Conservation (phyloP, 805 yeast species). For the Metschnikowia rubicola region DNA sequence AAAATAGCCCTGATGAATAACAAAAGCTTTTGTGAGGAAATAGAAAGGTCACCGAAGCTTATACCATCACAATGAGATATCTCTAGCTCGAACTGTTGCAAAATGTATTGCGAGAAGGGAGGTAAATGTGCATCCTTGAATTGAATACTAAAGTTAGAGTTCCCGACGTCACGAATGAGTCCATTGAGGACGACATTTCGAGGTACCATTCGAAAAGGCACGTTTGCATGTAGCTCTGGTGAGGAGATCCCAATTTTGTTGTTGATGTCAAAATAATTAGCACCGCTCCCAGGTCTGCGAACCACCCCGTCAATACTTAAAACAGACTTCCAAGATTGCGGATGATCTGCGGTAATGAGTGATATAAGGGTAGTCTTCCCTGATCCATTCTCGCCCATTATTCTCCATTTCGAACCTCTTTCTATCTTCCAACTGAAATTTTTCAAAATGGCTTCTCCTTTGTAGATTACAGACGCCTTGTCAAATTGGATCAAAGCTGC, state of each 20-base stretch:
- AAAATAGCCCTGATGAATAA: constrained; percentile 74
- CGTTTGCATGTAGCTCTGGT: constrained; percentile 90
- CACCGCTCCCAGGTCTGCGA: constrained; percentile 67
- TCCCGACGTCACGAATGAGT: constrained; percentile 54
- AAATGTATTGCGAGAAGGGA: constrained; percentile 18
- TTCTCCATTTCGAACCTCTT: constrained; percentile 81
- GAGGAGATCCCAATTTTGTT: constrained; percentile 79
- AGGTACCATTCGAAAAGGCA: constrained; percentile 55
- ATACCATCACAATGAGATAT: constrained; percentile 37
- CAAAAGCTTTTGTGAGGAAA: constrained; percentile 75
- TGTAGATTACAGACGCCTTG: constrained; percentile 62
- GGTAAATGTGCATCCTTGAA: constrained; percentile 27
- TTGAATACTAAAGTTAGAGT: constrained; percentile 45
- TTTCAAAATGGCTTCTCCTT: constrained; percentile 55
- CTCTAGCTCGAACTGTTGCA: constrained; percentile 21
- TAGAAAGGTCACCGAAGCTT: constrained; percentile 50
- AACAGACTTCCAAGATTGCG: constrained; percentile 85
- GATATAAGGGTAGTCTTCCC: constrained; percentile 90
- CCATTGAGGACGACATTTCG: constrained; percentile 69
- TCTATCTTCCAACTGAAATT: constrained; percentile 64
- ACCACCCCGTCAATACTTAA: constrained; percentile 62
- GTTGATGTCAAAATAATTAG: constrained; percentile 77
- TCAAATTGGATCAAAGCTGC: constrained; percentile 43
- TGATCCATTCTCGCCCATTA: constrained; percentile 85
- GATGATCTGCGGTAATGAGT: constrained; percentile 88